Evolutionary conservation across 306 rosid species (phyloP).

Genomic region (Prunus armeniaca): DNA sequence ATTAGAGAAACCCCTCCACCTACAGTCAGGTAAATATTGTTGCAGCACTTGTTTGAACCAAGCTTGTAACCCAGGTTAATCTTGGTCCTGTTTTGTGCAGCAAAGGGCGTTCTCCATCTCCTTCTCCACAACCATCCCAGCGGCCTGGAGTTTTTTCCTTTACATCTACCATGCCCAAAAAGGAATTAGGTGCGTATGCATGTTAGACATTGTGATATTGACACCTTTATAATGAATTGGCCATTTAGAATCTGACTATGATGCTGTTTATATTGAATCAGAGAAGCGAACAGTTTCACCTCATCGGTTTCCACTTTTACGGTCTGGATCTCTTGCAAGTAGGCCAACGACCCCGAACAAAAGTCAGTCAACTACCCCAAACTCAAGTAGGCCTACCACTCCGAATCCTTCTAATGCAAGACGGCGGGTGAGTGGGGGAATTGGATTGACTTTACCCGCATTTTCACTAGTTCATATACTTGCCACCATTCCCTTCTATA

Average conservation of each 20-base stretch:
- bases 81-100: constrained; percentile 39
- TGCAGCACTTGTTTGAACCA: constrained; percentile 13
- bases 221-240: neutral
- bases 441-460: neutral
- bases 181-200: constrained; percentile 54
- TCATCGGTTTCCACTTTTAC: constrained; percentile 88
- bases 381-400: constrained; percentile 79
- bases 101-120: constrained; percentile 70
- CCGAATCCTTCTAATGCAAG: constrained; percentile 69
- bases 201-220: constrained; percentile 2
- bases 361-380: constrained; percentile 73
- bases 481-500: neutral
- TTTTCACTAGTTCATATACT: neutral
- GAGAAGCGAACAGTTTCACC: constrained; percentile 91
- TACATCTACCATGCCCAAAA: constrained; percentile 72
- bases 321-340: constrained; percentile 81
- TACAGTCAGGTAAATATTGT: constrained; percentile 47
- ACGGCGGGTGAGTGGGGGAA: constrained; percentile 55
- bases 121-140: constrained; percentile 50
- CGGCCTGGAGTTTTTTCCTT: constrained; percentile 67
- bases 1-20: constrained; percentile 80
- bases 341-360: constrained; percentile 65
- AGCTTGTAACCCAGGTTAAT: constrained; percentile 5
- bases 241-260: constrained; percentile 9
- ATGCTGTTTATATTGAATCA: constrained; percentile 32